Conservation (phyloP, 805 yeast species). For the Yarrowia divulgata region DNA sequence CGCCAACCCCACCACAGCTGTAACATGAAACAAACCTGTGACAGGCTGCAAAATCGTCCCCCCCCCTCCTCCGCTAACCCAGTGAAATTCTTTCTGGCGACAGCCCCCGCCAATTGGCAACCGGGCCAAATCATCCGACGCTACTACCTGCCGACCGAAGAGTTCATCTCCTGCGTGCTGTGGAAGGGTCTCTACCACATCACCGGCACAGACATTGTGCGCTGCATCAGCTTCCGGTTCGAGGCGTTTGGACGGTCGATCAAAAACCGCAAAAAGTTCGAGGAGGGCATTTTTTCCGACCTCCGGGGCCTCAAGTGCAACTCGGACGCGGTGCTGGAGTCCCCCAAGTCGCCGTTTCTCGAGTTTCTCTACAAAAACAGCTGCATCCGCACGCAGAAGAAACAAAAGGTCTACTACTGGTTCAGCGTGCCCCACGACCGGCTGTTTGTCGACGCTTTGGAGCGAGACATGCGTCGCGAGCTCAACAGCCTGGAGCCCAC, state of each 20-base stretch:
- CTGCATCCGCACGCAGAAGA: slow-evolving; percentile 92
- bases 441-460: slow-evolving; percentile 90
- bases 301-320: slow-evolving; percentile 81
- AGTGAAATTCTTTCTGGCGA: slow-evolving; percentile 77
- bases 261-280: slow-evolving; percentile 88
- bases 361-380: slow-evolving; percentile 84
- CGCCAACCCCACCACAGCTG: too few species aligned
- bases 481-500: slow-evolving; percentile 64
- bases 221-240: slow-evolving; percentile 87
- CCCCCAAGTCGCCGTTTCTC: slow-evolving; percentile 83
- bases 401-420: slow-evolving; percentile 97
- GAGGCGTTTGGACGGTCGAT: slow-evolving; percentile 88
- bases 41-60: too few species aligned
- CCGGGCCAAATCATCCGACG: slow-evolving; percentile 85
- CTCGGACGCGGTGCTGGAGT: slow-evolving; percentile 83
- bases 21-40: too few species aligned
- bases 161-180: slow-evolving; percentile 90
- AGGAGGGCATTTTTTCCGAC: slow-evolving; percentile 95
- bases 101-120: slow-evolving; percentile 96
- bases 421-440: slow-evolving; percentile 93
- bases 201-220: slow-evolving; percentile 95
- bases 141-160: slow-evolving; percentile 84
- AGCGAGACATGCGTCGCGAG: slow-evolving; percentile 88
- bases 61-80: background rate
- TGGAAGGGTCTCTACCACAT: slow-evolving; percentile 91